Percentiles rank a stretch among this genome's conserved stretches.
phyloP scores from a whole-genome alignment of 139 green algal genomes.

The Coccomyxa sp. region DNA sequence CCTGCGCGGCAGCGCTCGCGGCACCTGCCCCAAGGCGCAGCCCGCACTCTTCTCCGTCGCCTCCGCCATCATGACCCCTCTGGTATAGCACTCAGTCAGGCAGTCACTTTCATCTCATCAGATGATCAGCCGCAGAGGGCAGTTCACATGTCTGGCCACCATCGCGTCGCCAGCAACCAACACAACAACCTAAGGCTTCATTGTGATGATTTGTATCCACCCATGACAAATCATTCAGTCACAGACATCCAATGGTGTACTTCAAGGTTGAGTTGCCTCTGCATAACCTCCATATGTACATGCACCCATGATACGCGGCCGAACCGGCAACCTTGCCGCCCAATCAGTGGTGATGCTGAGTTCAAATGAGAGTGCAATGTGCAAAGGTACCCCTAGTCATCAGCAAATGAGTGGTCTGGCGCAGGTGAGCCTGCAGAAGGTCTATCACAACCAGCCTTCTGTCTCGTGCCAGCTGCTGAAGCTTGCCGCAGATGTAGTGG shows the following conservation, averaged over 20 bases:
- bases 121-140: neutral
- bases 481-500: slow-evolving; percentile 68
- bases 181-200: neutral
- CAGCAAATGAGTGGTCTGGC: neutral
- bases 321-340: too few relatives aligned
- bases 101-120: neutral
- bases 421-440: slow-evolving; percentile 33
- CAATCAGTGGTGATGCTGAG: too few relatives aligned
- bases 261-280: too few relatives aligned
- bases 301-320: too few relatives aligned
- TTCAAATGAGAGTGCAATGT: neutral
- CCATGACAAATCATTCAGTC: neutral
- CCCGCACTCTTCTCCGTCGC: slow-evolving; percentile 24
- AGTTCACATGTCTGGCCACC: neutral
- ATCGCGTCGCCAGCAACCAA: neutral
- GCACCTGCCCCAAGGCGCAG: slow-evolving; percentile 40
- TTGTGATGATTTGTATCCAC: neutral
- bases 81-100: neutral
- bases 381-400: neutral
- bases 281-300: too few relatives aligned
- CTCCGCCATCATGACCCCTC: neutral
- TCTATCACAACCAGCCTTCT: slow-evolving; percentile 35
- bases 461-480: slow-evolving; percentile 69
- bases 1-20: slow-evolving; percentile 54
- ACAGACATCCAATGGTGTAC: neutral